Percentiles rank a stretch among this genome's conserved stretches.
phyloP scores from a whole-genome alignment of 495 filamentous ascomycete genomes.

The Gamarada debralockiae region DNA sequence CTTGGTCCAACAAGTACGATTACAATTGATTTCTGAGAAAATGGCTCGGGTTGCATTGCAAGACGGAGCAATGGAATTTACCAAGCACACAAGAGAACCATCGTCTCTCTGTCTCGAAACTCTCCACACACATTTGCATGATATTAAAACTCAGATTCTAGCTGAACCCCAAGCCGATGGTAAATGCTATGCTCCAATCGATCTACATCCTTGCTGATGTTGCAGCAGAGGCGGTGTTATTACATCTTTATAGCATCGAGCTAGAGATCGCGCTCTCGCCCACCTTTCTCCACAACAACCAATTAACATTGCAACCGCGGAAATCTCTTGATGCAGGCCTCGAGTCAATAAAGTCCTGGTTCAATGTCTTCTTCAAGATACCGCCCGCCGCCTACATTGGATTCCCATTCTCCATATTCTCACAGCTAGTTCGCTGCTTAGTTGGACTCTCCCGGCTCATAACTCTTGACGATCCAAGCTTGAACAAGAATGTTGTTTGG shows the following conservation, averaged over 20 bases:
- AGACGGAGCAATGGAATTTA: neutral
- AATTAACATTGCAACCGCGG: neutral
- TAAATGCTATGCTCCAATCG: neutral
- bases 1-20: conserved; percentile 42
- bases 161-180: neutral
- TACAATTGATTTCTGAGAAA: conserved; percentile 35
- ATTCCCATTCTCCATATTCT: conserved; percentile 33
- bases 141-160: neutral
- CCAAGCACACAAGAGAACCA: neutral
- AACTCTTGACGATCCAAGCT: conserved; percentile 30
- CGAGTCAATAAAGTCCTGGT: conserved; percentile 34
- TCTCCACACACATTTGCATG: neutral
- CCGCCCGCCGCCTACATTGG: conserved; percentile 29
- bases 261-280: neutral
- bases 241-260: neutral
- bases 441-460: conserved; percentile 39
- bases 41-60: too few relatives aligned
- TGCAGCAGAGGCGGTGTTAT: neutral
- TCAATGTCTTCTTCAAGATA: conserved; percentile 33
- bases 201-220: neutral
- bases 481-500: conserved; percentile 23
- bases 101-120: neutral
- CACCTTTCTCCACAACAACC: neutral
- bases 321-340: conserved; percentile 24
- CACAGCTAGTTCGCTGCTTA: conserved; percentile 39